These are phyloP conservation scores for Fraxinus albicans DNA, from an alignment of 305 asterid genomes.

Conservation along the genomic window DNA sequence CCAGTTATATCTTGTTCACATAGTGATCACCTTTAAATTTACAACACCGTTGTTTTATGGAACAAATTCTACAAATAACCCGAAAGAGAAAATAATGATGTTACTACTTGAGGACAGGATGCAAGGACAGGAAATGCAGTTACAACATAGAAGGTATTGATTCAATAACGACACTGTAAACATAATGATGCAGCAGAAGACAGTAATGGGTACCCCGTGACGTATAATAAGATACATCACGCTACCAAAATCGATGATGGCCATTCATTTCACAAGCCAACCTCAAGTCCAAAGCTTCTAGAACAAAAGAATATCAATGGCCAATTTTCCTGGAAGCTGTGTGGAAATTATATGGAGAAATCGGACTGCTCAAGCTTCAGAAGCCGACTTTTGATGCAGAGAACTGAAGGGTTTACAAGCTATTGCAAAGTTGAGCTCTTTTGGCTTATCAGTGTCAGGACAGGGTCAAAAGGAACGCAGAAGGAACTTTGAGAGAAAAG, in stretches of 20 bases:
- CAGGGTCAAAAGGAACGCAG: neutral
- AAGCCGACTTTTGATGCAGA: neutral
- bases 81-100: neutral
- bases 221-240: neutral
- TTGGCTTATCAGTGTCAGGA: neutral
- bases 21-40: constrained; percentile 3
- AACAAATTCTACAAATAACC: neutral
- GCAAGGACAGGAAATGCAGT: neutral
- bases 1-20: neutral
- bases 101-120: constrained; percentile 8
- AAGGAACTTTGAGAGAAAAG: neutral
- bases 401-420: neutral
- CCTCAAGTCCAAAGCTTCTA: neutral
- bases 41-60: neutral
- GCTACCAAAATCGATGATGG: neutral
- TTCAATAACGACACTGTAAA: neutral
- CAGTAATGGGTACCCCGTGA: neutral
- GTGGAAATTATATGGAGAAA: neutral
- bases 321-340: neutral
- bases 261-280: constrained; percentile 5
- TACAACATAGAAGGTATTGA: neutral
- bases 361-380: neutral
- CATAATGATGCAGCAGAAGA: constrained; percentile 1
- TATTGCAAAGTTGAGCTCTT: neutral
- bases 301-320: neutral